These are phyloP conservation scores for Aspergillus nidulans DNA, from an alignment of 495 filamentous ascomycete species.

Conservation along the genomic window DNA sequence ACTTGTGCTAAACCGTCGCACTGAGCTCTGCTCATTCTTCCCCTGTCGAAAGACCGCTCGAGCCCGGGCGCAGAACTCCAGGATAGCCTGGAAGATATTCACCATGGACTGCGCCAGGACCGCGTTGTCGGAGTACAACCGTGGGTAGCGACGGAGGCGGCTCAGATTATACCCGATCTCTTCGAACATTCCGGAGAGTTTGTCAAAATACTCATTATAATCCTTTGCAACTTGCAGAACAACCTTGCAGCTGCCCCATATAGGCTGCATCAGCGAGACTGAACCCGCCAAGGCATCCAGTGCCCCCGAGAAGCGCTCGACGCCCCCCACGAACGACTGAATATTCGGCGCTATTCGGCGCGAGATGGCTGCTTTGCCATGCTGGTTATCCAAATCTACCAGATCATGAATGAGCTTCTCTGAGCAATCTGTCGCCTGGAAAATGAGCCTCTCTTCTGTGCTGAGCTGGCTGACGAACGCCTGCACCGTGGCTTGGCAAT, in stretches of 20 bases:
- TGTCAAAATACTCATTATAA: background rate
- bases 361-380: background rate
- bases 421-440: background rate
- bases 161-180: background rate
- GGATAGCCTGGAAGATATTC: background rate
- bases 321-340: background rate
- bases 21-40: background rate
- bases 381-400: background rate
- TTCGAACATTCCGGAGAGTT: background rate
- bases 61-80: background rate
- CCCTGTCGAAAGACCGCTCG: background rate
- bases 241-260: background rate
- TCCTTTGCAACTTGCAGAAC: background rate
- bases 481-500: background rate
- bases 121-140: background rate
- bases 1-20: background rate
- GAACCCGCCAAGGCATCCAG: background rate
- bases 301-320: background rate
- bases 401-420: background rate
- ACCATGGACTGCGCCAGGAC: background rate
- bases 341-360: background rate
- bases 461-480: background rate
- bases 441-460: background rate
- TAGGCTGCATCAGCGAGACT: background rate
- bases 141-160: background rate